phyloP scores from a whole-genome alignment of 2,329 filamentous ascomycete species.

The Epichloe aotearoae region DNA sequence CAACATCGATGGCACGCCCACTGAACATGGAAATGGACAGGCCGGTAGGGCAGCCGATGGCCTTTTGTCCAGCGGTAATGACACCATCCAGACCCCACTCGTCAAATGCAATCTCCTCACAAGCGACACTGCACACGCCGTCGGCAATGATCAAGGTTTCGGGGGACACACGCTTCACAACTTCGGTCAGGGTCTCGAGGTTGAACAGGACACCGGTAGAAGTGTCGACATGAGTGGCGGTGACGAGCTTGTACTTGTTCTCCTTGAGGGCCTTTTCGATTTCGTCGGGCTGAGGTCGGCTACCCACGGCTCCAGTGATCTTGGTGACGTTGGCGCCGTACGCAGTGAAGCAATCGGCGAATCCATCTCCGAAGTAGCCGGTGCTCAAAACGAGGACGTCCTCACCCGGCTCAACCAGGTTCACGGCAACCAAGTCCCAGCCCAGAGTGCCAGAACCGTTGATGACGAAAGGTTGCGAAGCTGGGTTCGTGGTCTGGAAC shows the following conservation, averaged over 20 bases:
- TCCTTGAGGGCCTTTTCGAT: constrained; percentile 79
- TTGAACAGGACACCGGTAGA: constrained; percentile 93
- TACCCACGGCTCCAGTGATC: constrained; percentile 77
- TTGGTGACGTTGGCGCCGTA: constrained; percentile 88
- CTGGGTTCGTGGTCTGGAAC: constrained; percentile 75
- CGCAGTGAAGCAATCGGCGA: constrained; percentile 79
- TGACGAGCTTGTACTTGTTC: constrained; percentile 89
- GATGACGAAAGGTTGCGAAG: constrained; percentile 83
- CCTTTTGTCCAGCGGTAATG: constrained; percentile 91
- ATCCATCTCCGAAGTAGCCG: constrained; percentile 93
- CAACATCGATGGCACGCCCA: constrained; percentile 67
- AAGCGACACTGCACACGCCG: constrained; percentile 92
- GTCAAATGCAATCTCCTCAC: constrained; percentile 92
- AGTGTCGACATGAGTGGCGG: constrained; percentile 93
- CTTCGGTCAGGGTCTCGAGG: constrained; percentile 67
- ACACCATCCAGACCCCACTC: constrained; percentile 89
- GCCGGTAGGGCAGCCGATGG: constrained; percentile 87
- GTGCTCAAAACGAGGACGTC: constrained; percentile 87
- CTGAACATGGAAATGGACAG: constrained; percentile 92
- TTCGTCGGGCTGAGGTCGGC: constrained; percentile 72
- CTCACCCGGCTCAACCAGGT: constrained; percentile 79
- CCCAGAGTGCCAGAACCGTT: constrained; percentile 91
- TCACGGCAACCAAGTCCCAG: constrained; percentile 93
- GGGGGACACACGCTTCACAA: constrained; percentile 76
- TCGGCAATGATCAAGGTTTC: constrained; percentile 88